Conservation (phyloP, 1,284 basidiomycete genomes). For the Cystobasidium sp. region DNA sequence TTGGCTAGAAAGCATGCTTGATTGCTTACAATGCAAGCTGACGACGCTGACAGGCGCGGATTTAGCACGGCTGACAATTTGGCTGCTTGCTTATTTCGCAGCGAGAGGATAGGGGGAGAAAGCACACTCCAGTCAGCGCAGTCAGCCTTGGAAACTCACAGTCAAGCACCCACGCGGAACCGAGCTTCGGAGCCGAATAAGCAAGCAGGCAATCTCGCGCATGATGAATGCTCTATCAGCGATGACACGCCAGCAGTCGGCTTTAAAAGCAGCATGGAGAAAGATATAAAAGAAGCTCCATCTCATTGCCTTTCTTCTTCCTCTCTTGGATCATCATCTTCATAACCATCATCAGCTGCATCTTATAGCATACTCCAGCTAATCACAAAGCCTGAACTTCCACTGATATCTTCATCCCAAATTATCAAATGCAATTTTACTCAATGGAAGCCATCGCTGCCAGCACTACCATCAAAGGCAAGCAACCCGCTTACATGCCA, state of each 20-base stretch:
- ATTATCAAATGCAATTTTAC: neutral
- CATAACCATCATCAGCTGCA: neutral
- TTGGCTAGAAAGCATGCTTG: conserved; percentile 1
- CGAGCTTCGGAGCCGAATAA: conserved; percentile 5
- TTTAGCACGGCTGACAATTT: neutral
- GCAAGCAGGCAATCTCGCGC: neutral
- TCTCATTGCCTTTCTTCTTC: neutral
- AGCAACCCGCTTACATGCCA: conserved; percentile 15
- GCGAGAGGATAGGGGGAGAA: too few species aligned
- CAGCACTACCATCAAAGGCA: conserved; percentile 25
- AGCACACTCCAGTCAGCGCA: too few species aligned
- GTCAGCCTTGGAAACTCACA: too few species aligned
- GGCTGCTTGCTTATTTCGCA: too few species aligned
- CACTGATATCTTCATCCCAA: neutral
- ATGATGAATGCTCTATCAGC: conserved; percentile 3
- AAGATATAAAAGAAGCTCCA: neutral
- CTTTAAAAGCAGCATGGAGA: neutral
- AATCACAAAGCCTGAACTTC: neutral
- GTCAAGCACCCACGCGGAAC: too few species aligned
- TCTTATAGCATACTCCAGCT: neutral
- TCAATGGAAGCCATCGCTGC: conserved; percentile 18
- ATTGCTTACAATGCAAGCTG: neutral
- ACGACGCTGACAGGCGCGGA: conserved; percentile 9
- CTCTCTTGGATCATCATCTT: neutral
- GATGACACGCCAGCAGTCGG: conserved; percentile 19